phyloP scores from a whole-genome alignment of 2,329 filamentous ascomycete genomes.

The Verticillium nonalfalfae region DNA sequence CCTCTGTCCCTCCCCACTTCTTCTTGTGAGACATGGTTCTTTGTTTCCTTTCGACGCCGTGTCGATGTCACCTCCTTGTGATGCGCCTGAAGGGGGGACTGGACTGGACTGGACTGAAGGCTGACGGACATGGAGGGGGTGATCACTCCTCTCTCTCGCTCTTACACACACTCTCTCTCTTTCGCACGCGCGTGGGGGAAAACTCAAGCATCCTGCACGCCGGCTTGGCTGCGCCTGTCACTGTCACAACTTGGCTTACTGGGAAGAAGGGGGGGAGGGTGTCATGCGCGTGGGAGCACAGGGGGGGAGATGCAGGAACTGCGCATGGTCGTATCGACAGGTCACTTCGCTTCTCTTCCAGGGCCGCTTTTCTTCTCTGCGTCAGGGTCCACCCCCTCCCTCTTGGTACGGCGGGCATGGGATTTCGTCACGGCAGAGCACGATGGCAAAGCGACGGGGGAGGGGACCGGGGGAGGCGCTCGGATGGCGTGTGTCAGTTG shows the following conservation, averaged over 20 bases:
- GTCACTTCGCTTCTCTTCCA: neutral
- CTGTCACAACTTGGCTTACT: neutral
- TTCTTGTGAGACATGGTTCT: too few relatives aligned
- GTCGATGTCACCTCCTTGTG: too few relatives aligned
- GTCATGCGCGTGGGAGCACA: neutral
- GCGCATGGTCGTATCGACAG: neutral
- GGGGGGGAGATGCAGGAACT: neutral
- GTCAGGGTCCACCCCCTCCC: too few relatives aligned
- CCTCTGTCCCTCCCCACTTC: too few relatives aligned
- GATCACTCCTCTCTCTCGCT: neutral
- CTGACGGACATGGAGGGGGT: too few relatives aligned
- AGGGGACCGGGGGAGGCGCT: neutral
- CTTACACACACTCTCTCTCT: neutral
- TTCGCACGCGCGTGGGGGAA: neutral
- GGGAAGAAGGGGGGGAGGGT: too few relatives aligned
- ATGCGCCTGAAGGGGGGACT: too few relatives aligned
- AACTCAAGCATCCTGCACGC: neutral
- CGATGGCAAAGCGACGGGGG: neutral
- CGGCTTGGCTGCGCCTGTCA: neutral
- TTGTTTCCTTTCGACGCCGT: too few relatives aligned
- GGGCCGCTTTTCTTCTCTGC: too few relatives aligned
- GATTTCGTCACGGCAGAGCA: neutral
- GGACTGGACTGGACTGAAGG: too few relatives aligned
- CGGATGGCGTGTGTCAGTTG: neutral
- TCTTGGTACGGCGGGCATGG: neutral